Evolutionary conservation across 2,329 filamentous ascomycete species (phyloP), one percentile per base, ranked within the genome.

Genomic region (Cercospora zeina): DNA sequence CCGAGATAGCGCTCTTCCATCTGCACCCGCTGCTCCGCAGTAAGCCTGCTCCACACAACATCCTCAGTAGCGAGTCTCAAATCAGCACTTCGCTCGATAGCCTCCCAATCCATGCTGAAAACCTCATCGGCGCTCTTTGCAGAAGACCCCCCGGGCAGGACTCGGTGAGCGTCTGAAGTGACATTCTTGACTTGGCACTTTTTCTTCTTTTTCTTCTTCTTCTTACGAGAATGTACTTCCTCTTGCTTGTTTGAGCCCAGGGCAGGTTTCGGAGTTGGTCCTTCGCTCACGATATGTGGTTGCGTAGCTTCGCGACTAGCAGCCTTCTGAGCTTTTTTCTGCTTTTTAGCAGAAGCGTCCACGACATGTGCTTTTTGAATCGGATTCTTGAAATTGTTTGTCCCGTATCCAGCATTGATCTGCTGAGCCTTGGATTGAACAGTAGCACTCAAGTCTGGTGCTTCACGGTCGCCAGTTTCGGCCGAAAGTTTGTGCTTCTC

Each of bases 1-100:
- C 57, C 57, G 33, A 59, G 37, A 4, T 59, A 59, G 3, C n/a
- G 45, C 11, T 53, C 57, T 47, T 59, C 57, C 33, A 59, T 36
- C 21, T 39, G 30, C 16, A 14, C 4, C 14, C 49, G 57, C 33
- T 59, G 57, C 21, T 59, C 47, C 30, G 9, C 16, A 9, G 45
- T 42, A 19, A 59, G 27, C 19, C 24, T 33, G 13, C 36, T n/a
- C 57, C 57, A 59, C 11, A 13, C 11, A 30, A 59, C 47, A n/a
- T 53, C 57, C 4, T 53, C 24, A 2, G 31, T 16, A 10, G 11
- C 19, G 31, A 59, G 57, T 11, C 11, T 51, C 21, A 27, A 16
- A 2, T 30, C 36, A 59, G 57, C 57, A 10, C 33, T 37, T n/a
- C 19, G 57, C 13, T 59, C 49, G 19, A 59, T 59, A 11, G 21